Evolutionary conservation across 345 rosid genomes (phyloP), one percentile per base, ranked within the genome.

Genomic region (Acer yangbiense): DNA sequence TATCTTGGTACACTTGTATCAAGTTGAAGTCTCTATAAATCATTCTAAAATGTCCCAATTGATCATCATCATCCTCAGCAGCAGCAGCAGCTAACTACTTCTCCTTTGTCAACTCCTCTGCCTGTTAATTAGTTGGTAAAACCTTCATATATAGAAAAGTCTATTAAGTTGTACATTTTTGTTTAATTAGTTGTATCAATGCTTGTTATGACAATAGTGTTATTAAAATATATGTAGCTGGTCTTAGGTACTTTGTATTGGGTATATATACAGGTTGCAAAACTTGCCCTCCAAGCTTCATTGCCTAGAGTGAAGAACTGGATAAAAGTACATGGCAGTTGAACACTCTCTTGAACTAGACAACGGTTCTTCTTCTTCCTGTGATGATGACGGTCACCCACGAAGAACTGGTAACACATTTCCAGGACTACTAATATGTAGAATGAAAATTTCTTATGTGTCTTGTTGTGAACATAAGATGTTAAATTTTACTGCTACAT

Each of bases 331-430:
- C 65, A 87, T 87, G 88, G 80, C 83, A 25, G 81, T 84, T 12
- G 64, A 84, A 7, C 74, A 74, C 32, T 75, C 84, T 65, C 76
- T 75, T 1, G 80, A 85, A 80, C 72, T 78, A 3, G 80, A 71
- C 29, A 67, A 69, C 54, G 73, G 43, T 35, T 35, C 39, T 35
- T 35, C 39, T 4, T 35, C 39, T 41, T 29, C 46, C 35, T 69
- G 46, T 35, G 85, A 85, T 32, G 91, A 88, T 11, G 87, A 83
- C 25, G 90, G 87, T 1, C 90, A 74, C 63, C 86, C 77, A 1
- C 66, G 44, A 21, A 84, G 89, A 82, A 90, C 88, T 4, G 88
- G 90, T 88, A 81, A 79, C 70, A 7, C 12, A 65, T 27, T 35
- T 71, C 12, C 44, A 62, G 76, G 68, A 73, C 25, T 44, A 73